These are phyloP conservation scores for Alectoria sarmentosa DNA, from an alignment of 495 filamentous ascomycete species.

Conservation along the genomic window DNA sequence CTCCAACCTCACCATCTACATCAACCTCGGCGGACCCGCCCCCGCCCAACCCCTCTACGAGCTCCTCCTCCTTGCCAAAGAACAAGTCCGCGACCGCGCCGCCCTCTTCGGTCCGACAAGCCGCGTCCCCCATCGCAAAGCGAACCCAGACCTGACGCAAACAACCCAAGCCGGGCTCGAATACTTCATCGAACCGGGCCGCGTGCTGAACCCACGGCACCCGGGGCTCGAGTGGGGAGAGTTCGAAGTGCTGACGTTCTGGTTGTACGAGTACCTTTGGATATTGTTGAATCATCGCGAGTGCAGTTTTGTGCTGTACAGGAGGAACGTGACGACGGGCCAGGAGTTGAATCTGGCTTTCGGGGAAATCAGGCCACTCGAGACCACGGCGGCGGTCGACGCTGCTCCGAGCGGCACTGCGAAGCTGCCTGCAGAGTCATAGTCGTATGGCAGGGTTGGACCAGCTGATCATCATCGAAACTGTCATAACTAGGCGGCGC, in stretches of 20 bases:
- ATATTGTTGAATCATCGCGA: not conserved
- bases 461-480: not conserved
- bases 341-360: not conserved
- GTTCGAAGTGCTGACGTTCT: not conserved
- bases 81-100: not conserved
- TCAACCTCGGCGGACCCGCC: not conserved
- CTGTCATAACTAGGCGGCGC: not conserved
- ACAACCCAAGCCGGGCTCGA: not conserved
- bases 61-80: not conserved
- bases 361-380: not conserved
- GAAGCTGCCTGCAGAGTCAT: not conserved
- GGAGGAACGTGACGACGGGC: not conserved
- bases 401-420: not conserved
- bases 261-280: not conserved
- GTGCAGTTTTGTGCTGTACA: not conserved
- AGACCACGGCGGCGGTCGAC: not conserved
- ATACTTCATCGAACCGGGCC: not conserved
- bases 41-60: not conserved
- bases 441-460: not conserved
- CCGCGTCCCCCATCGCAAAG: not conserved
- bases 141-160: not conserved
- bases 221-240: not conserved
- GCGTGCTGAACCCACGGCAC: not conserved
- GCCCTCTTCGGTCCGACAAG: not conserved
- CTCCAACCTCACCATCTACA: constrained; percentile 2